A percentile compares a stretch with the other conserved stretches of the same genome.
These are phyloP conservation scores for Blastobotrys robertii DNA, from an alignment of 805 yeast species.

Conservation along the genomic window DNA sequence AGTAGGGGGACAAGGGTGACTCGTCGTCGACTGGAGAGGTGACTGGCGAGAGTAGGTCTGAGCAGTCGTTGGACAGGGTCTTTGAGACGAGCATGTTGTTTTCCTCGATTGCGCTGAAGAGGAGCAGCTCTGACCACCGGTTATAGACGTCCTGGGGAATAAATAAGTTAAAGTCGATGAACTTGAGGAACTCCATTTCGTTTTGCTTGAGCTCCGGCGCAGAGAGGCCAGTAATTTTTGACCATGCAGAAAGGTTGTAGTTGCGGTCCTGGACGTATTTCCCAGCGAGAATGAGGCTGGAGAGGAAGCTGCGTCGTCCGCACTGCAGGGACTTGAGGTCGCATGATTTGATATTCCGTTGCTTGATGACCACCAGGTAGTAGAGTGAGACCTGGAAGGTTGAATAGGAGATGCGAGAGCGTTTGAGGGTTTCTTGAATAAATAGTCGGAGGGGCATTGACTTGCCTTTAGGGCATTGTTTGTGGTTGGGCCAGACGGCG, in stretches of 20 bases:
- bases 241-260: slow-evolving; percentile 62
- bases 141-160: slow-evolving; percentile 41
- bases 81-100: background rate
- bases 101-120: slow-evolving; percentile 5
- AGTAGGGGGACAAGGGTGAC: too few species aligned
- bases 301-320: slow-evolving; percentile 59
- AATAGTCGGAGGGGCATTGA: slow-evolving; percentile 27
- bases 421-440: slow-evolving; percentile 31
- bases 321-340: slow-evolving; percentile 25
- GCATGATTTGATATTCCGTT: slow-evolving; percentile 11
- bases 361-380: slow-evolving; percentile 45
- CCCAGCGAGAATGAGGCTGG: slow-evolving; percentile 59
- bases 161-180: slow-evolving; percentile 48
- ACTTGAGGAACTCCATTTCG: slow-evolving; percentile 44
- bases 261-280: slow-evolving; percentile 68
- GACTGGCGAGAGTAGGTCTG: too few species aligned
- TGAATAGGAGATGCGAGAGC: slow-evolving; percentile 49
- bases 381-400: slow-evolving; percentile 58
- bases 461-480: slow-evolving; percentile 1
- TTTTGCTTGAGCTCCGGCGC: slow-evolving; percentile 39
- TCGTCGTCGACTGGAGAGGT: too few species aligned
- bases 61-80: slow-evolving; percentile 1
- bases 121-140: slow-evolving; percentile 29
- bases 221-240: slow-evolving; percentile 58
- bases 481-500: slow-evolving; percentile 25